A percentile compares a stretch with the other conserved stretches of the same genome.
phyloP scores from a whole-genome alignment of 1,139 yeast genomes.

The Taiozyma sp. region DNA sequence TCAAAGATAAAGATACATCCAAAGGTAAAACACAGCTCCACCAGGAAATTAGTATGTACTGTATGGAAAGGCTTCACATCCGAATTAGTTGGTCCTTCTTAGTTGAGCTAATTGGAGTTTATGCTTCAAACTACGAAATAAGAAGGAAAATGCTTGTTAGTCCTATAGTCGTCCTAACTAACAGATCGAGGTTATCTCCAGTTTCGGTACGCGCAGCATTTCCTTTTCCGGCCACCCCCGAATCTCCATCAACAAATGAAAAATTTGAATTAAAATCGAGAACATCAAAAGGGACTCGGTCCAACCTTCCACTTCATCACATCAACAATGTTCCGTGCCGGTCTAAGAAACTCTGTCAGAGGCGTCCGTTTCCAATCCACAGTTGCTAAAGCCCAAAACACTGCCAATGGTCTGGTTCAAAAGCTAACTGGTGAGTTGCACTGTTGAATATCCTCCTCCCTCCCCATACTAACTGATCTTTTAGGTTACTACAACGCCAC shows the following conservation, averaged over 20 bases:
- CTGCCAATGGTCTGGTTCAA: slow-evolving; percentile 43
- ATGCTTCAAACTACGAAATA: too few relatives aligned
- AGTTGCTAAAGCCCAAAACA: slow-evolving; percentile 31
- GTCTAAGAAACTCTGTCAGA: slow-evolving; percentile 24
- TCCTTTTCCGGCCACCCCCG: slow-evolving; percentile 1
- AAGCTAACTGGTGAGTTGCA: slow-evolving; percentile 38
- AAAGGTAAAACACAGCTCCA: too few relatives aligned
- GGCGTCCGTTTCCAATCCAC: slow-evolving; percentile 41
- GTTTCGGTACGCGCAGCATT: slow-evolving; percentile 1
- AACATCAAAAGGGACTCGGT: slow-evolving; percentile 1
- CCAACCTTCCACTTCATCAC: slow-evolving; percentile 1
- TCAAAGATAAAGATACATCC: too few relatives aligned
- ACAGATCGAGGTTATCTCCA: too few relatives aligned
- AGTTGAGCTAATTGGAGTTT: too few relatives aligned
- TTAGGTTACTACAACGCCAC: slow-evolving; percentile 39
- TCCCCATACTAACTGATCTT: not conserved
- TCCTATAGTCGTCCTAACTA: too few relatives aligned
- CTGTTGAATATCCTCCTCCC: slow-evolving; percentile 3
- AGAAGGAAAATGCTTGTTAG: too few relatives aligned
- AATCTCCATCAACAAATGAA: not conserved
- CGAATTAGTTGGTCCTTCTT: too few relatives aligned
- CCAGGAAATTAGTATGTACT: too few relatives aligned
- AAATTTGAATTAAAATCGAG: slow-evolving; percentile 6
- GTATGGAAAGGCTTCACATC: too few relatives aligned
- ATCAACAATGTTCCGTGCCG: slow-evolving; percentile 13